Base-by-base conservation (phyloP, 106 monocot genomes). In the Platanthera zijinensis region DNA sequence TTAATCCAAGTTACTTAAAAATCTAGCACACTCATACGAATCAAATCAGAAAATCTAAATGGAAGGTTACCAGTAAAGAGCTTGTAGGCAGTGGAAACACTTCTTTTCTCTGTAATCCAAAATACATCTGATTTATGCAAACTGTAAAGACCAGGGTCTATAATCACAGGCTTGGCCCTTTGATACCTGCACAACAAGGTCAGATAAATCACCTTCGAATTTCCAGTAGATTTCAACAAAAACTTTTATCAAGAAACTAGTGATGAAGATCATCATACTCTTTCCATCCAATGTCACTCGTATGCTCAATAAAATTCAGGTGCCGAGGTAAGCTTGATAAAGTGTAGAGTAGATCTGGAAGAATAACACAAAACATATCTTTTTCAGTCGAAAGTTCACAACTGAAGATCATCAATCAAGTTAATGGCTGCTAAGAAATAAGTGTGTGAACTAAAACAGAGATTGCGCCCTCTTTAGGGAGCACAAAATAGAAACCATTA, bases 221-320 rank as follows among this genome's bases (percentile, higher is more conserved):
- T 50, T 17, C 48, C 13, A 8, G 70, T 39, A 39, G 70, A 70
- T 15, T 46, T 69, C 47, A 78, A 71, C 5, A 30, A 11, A n/a
- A 21, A 57, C 48, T 25, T 21, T 19, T n/a, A 54, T 47, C 57
- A 81, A 68, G 45, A 39, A 64, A 15, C 6, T 17, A 48, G 0
- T 46, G 10, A 49, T 30, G 10, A 2, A 10, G 57, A 28, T 46
- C 8, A 69, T 51, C 86, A 52, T 86, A 86, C 86, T 86, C 86
- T 52, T 86, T 86, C 86, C 86, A 90, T 76, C 87, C 90, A 48
- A 90, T 84, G 74, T 90, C 75, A 52, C 89, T 90, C 5, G 89
- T 90, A 74, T 90, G 86, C 80, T 90, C 89, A 57, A 90, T 84
- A 78, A 90, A 90, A 75, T 90, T 90, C 72, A 86, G 19, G 54